Conservation (phyloP, 225 moss, liverwort and hornwort genomes). For the Bryum argenteum region DNA sequence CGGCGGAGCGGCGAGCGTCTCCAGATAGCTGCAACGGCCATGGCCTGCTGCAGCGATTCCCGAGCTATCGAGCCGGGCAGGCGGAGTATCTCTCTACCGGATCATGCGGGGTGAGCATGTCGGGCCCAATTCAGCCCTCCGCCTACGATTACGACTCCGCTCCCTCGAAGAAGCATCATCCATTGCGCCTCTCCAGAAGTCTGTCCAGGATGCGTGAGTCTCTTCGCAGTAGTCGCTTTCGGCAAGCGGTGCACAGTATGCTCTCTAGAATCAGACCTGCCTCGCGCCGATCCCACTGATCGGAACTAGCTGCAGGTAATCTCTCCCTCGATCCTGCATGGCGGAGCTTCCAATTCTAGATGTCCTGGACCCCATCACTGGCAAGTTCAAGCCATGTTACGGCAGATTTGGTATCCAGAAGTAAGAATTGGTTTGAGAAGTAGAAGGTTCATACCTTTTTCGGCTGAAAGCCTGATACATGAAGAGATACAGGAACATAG, state of each 20-base stretch:
- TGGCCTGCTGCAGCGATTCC: slow-evolving; percentile 30
- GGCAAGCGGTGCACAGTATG: slow-evolving; percentile 25
- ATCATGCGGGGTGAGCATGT: slow-evolving; percentile 32
- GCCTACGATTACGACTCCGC: slow-evolving; percentile 8
- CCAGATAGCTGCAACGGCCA: slow-evolving; percentile 7
- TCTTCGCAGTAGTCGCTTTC: slow-evolving; percentile 35
- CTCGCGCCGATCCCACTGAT: slow-evolving; percentile 21
- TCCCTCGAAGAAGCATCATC: slow-evolving; percentile 24
- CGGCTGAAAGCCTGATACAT: too few relatives aligned
- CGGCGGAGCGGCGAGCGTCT: slow-evolving; percentile 14
- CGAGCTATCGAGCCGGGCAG: slow-evolving; percentile 33
- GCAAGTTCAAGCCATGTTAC: too few relatives aligned
- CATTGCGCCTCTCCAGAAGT: slow-evolving; percentile 29
- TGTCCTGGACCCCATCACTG: too few relatives aligned
- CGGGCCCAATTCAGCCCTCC: slow-evolving; percentile 41
- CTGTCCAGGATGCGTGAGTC: slow-evolving; percentile 37
- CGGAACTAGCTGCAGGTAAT: background rate
- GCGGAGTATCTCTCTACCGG: slow-evolving; percentile 11
- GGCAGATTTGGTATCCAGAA: too few relatives aligned
- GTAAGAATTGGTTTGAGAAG: too few relatives aligned
- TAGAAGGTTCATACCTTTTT: too few relatives aligned
- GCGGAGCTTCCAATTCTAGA: too few relatives aligned
- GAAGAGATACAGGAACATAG: too few relatives aligned
- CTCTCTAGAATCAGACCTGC: slow-evolving; percentile 28
- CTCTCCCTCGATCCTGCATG: too few relatives aligned